Percentiles rank a stretch among this genome's conserved stretches.
These are phyloP conservation scores for Penicillium sp. DNA, from an alignment of 2,329 filamentous ascomycete genomes.

Conservation along the genomic window DNA sequence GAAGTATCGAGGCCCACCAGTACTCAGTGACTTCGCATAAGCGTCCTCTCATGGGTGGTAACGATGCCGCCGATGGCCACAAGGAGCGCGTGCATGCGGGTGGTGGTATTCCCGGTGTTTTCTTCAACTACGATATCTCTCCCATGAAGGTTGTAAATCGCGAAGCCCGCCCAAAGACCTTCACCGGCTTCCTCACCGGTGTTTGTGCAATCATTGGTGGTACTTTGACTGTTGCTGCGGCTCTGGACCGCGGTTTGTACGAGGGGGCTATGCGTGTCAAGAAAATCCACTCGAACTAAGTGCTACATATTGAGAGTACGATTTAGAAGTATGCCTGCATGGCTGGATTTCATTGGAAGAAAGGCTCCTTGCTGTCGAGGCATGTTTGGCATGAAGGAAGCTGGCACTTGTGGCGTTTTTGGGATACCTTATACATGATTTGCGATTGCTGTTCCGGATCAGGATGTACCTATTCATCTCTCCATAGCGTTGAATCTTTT, in stretches of 20 bases:
- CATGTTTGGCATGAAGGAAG: background rate
- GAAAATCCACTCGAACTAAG: conserved; percentile 72
- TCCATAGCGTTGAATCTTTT: conserved; percentile 1
- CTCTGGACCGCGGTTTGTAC: conserved; percentile 86
- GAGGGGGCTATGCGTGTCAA: conserved; percentile 82
- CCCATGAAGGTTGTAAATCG: conserved; percentile 99
- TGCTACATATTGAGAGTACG: background rate
- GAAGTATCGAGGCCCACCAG: conserved; percentile 95
- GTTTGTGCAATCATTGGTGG: conserved; percentile 94
- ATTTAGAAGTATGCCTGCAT: background rate
- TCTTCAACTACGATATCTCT: conserved; percentile 99
- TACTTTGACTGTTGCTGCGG: conserved; percentile 92
- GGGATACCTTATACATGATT: conserved; percentile 11
- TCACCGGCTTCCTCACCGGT: conserved; percentile 88
- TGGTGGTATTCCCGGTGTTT: conserved; percentile 94
- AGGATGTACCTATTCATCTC: conserved; percentile 5
- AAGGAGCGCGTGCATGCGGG: conserved; percentile 86
- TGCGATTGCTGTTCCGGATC: conserved; percentile 4
- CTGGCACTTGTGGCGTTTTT: conserved; percentile 14
- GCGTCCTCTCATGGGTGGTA: conserved; percentile 79
- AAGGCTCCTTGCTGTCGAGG: background rate
- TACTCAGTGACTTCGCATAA: conserved; percentile 98
- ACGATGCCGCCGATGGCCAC: conserved; percentile 84
- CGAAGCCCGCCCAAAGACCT: conserved; percentile 84
- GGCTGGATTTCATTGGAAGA: background rate